Conservation (phyloP, 2,329 filamentous ascomycete species). For the Fusarium sp. region DNA sequence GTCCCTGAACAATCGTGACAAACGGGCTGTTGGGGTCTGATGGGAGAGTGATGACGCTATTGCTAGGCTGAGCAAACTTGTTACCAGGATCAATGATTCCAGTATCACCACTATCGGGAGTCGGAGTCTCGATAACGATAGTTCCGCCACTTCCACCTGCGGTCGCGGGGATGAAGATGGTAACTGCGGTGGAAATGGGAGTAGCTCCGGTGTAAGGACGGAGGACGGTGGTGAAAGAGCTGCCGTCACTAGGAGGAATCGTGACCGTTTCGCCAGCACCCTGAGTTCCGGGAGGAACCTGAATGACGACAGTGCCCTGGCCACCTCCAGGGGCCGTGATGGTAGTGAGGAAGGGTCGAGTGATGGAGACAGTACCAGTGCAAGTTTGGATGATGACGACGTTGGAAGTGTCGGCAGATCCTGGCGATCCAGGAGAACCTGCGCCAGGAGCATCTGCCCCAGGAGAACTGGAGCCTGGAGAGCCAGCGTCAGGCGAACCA, state of each 20-base stretch:
- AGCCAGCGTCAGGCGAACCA: not conserved
- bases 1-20: slow-evolving; percentile 23
- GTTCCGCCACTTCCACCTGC: slow-evolving; percentile 23
- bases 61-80: not conserved
- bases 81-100: not conserved
- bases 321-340: slow-evolving; percentile 13
- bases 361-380: slow-evolving; percentile 29
- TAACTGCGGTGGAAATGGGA: slow-evolving; percentile 26
- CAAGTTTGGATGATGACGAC: slow-evolving; percentile 32
- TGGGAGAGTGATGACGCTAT: slow-evolving; percentile 29
- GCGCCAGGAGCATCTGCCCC: not conserved
- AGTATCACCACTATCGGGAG: slow-evolving; percentile 2
- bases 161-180: slow-evolving; percentile 27
- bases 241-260: slow-evolving; percentile 27
- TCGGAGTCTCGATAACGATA: slow-evolving; percentile 32
- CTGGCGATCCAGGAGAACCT: not conserved
- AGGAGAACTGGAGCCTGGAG: not conserved
- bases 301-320: slow-evolving; percentile 29
- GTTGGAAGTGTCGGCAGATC: slow-evolving; percentile 12
- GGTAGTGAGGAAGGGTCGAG: slow-evolving; percentile 20
- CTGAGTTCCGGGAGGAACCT: slow-evolving; percentile 27
- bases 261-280: slow-evolving; percentile 24
- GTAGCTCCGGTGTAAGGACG: slow-evolving; percentile 20
- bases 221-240: slow-evolving; percentile 30
- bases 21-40: slow-evolving; percentile 31